Conservation (phyloP, 108 stramenopile species). For the Cylindrotheca closterium region DNA sequence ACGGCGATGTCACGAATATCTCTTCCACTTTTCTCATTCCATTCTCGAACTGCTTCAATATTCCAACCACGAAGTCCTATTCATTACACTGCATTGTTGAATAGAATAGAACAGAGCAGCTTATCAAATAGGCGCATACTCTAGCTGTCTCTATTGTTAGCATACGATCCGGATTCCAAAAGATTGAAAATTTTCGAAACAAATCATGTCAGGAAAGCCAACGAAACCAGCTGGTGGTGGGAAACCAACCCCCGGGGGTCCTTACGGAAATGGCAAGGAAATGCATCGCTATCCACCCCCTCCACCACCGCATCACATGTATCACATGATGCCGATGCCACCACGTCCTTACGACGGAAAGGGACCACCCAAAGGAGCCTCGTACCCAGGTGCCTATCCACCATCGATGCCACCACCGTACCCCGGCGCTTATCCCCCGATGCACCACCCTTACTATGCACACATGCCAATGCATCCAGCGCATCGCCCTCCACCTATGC, state of each 20-base stretch:
- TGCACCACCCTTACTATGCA: slow-evolving; percentile 26
- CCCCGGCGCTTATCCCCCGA: slow-evolving; percentile 29
- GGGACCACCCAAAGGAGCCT: slow-evolving; percentile 7
- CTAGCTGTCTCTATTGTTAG: no score
- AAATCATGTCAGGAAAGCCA: no score
- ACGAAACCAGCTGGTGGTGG: background rate
- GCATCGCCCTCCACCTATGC: slow-evolving; percentile 18
- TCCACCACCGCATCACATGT: slow-evolving; percentile 43
- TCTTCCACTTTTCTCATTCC: no score
- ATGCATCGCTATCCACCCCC: slow-evolving; percentile 27
- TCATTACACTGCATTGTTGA: no score
- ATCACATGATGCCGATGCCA: slow-evolving; percentile 47
- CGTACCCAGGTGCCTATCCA: slow-evolving; percentile 25
- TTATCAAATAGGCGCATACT: no score
- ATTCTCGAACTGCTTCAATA: no score
- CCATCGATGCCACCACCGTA: slow-evolving; percentile 19
- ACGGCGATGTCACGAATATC: no score
- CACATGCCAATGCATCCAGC: slow-evolving; percentile 24
- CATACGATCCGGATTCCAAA: no score
- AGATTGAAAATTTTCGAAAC: no score
- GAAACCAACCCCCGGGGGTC: slow-evolving; percentile 9
- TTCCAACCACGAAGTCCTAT: no score
- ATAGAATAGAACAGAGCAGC: no score
- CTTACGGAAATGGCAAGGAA: slow-evolving; percentile 10
- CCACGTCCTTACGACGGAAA: slow-evolving; percentile 9